Conservation (phyloP, 139 green algal species). For the Volvox africanus region DNA sequence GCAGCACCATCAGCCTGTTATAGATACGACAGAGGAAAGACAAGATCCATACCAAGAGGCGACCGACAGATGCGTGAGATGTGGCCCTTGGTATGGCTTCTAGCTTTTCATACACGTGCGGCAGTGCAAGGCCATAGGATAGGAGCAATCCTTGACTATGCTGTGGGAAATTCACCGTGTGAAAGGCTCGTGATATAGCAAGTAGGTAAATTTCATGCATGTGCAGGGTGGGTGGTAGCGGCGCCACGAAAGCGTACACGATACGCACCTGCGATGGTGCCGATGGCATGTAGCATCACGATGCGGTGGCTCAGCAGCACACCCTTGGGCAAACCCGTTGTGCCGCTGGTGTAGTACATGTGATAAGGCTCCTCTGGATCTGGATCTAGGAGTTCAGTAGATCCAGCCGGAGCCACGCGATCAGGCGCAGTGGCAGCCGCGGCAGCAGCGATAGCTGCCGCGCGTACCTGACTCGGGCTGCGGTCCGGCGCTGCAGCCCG, state of each 20-base stretch:
- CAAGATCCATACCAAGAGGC: too few relatives aligned
- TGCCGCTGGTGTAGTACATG: slow-evolving; percentile 90
- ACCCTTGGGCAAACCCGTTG: slow-evolving; percentile 87
- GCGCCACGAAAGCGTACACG: neutral
- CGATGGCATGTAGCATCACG: slow-evolving; percentile 82
- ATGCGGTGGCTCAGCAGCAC: slow-evolving; percentile 87
- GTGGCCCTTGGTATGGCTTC: too few relatives aligned
- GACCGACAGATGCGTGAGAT: too few relatives aligned
- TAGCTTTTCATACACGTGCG: too few relatives aligned
- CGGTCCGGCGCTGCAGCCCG: neutral
- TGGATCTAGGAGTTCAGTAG: neutral
- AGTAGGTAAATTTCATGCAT: too few relatives aligned
- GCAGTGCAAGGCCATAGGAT: too few relatives aligned
- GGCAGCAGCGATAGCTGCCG: neutral
- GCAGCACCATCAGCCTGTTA: too few relatives aligned
- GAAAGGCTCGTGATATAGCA: too few relatives aligned
- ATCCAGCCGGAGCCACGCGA: neutral
- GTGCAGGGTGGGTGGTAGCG: too few relatives aligned
- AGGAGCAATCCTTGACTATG: too few relatives aligned
- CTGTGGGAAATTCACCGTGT: too few relatives aligned
- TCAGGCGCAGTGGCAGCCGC: neutral
- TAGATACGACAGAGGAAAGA: too few relatives aligned
- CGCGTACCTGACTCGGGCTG: neutral
- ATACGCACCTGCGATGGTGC: slow-evolving; percentile 73
- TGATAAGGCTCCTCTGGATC: slow-evolving; percentile 51